Evolutionary conservation across 2,329 filamentous ascomycete genomes (phyloP).

Genomic region (Drechslerella stenobrocha): DNA sequence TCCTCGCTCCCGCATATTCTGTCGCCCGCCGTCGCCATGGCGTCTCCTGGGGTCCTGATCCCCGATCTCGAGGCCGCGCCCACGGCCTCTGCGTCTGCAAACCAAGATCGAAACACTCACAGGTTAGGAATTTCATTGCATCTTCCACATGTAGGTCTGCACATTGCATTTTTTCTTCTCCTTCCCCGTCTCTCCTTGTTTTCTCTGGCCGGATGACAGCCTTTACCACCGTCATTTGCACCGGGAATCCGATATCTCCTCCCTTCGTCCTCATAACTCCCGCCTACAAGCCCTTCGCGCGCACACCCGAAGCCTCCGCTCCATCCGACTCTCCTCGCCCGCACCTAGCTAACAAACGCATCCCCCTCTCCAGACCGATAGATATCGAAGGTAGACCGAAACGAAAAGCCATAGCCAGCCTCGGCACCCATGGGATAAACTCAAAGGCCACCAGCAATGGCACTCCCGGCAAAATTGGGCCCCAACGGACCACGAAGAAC

Average conservation of each 20-base stretch:
- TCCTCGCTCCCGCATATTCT: background rate
- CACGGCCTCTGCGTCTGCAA: conserved; percentile 8
- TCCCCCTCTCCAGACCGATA: conserved; percentile 5
- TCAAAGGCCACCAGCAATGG: conserved; percentile 33
- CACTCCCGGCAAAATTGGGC: conserved; percentile 73
- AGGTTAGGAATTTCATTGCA: conserved; percentile 49
- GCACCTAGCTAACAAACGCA: conserved; percentile 7
- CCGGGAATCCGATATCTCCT: background rate
- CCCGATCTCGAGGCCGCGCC: conserved; percentile 40
- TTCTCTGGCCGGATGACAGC: background rate
- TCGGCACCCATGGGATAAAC: conserved; percentile 34
- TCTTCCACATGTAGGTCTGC: conserved; percentile 48
- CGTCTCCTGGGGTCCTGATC: conserved; percentile 24
- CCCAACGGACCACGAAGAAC: conserved; percentile 91
- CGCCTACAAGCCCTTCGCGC: background rate
- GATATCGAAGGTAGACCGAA: conserved; percentile 28
- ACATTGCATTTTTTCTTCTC: conserved; percentile 19
- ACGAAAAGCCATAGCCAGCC: conserved; percentile 44
- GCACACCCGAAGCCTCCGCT: conserved; percentile 7
- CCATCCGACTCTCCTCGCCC: background rate
- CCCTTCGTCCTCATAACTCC: background rate
- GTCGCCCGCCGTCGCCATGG: background rate
- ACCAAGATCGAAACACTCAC: conserved; percentile 31
- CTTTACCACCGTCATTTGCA: conserved; percentile 1
- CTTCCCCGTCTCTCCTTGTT: background rate